phyloP scores from a whole-genome alignment of 2,329 filamentous ascomycete species.

The Venturiaceae sp. region DNA sequence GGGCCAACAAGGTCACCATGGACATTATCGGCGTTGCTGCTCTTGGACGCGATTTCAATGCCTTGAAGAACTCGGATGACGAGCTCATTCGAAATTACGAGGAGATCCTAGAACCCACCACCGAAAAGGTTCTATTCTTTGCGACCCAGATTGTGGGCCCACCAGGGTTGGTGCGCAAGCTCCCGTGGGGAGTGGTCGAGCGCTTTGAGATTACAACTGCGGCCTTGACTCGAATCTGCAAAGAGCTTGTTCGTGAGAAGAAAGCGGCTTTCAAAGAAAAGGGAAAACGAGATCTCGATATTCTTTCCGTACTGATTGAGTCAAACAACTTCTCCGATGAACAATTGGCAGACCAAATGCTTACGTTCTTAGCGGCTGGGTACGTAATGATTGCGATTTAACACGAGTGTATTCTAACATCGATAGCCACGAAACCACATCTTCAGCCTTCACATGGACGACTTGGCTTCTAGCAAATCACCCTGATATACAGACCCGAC shows the following conservation, averaged over 20 bases:
- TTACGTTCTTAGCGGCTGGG: constrained; percentile 48
- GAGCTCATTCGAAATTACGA: constrained; percentile 32
- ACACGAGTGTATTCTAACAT: background rate
- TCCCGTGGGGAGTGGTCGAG: constrained; percentile 39
- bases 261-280: constrained; percentile 27
- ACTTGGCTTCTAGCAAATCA: constrained; percentile 59
- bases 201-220: constrained; percentile 25
- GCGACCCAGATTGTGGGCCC: constrained; percentile 28
- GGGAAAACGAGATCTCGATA: constrained; percentile 26
- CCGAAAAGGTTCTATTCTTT: constrained; percentile 38
- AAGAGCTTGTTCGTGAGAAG: constrained; percentile 39
- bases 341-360: constrained; percentile 43
- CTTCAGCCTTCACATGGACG: constrained; percentile 66
- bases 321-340: constrained; percentile 43
- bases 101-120: constrained; percentile 34
- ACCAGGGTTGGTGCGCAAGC: constrained; percentile 23
- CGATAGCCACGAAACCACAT: constrained; percentile 61
- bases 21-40: constrained; percentile 38
- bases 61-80: constrained; percentile 30
- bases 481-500: constrained; percentile 52
- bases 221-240: constrained; percentile 25
- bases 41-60: constrained; percentile 32
- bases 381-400: constrained; percentile 17
- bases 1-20: constrained; percentile 32
- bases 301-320: constrained; percentile 40